A percentile compares a stretch with the other conserved stretches of the same genome.
Conservation (phyloP, 2,329 filamentous ascomycete species). For the Hypoxylon sp. region DNA sequence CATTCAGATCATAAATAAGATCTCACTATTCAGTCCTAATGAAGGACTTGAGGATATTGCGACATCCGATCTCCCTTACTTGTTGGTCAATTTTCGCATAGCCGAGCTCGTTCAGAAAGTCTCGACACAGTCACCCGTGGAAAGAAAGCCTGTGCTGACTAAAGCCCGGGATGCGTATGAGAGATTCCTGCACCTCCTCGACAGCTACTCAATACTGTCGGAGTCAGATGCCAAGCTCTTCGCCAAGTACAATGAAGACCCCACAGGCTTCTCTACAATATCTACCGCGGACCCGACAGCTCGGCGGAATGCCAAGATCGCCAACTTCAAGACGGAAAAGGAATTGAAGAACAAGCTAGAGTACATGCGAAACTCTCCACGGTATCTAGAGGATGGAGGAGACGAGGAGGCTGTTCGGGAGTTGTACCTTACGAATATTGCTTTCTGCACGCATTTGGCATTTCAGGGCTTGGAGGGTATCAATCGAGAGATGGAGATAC, state of each 20-base stretch:
- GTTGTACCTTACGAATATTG: conserved; percentile 81
- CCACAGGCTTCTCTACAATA: conserved; percentile 78
- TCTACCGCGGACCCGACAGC: conserved; percentile 72
- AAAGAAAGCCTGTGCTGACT: conserved; percentile 74
- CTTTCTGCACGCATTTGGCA: conserved; percentile 80
- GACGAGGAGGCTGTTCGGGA: conserved; percentile 89
- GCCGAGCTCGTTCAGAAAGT: conserved; percentile 83
- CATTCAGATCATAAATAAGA: conserved; percentile 73
- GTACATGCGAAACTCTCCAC: conserved; percentile 59
- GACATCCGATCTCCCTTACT: conserved; percentile 86
- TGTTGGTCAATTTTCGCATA: conserved; percentile 81
- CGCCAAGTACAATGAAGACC: conserved; percentile 79
- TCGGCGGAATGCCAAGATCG: conserved; percentile 86
- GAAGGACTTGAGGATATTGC: conserved; percentile 89
- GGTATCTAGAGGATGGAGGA: conserved; percentile 67
- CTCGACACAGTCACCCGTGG: conserved; percentile 63
- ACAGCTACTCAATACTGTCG: conserved; percentile 81
- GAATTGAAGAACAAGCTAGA: conserved; percentile 86
- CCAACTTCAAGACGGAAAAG: conserved; percentile 87
- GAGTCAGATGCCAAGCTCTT: conserved; percentile 76
- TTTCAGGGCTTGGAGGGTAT: conserved; percentile 91
- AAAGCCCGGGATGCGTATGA: conserved; percentile 80
- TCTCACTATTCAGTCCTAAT: conserved; percentile 91
- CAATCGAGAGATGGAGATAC: conserved; percentile 84
- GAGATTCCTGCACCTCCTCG: conserved; percentile 79